Base-by-base conservation (phyloP, 495 filamentous ascomycete genomes). In the Bathelium albidoporum region DNA sequence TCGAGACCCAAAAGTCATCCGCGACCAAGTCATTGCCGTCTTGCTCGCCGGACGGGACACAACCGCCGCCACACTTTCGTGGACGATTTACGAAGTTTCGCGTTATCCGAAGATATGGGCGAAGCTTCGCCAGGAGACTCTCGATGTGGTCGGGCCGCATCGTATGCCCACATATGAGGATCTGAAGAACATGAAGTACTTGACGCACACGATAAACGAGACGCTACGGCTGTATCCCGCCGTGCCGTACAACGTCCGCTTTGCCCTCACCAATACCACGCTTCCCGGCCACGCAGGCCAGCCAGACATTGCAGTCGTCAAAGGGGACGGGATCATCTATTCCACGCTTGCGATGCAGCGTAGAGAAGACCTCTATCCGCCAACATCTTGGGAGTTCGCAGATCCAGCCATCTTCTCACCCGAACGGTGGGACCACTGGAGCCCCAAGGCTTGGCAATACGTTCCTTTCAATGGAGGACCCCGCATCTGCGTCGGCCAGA, bases 171-270 rank as follows among this genome's bases (percentile, higher is more conserved):
- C 74, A 2, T 77, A 76, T 62, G 70, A 69, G 2, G 63, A 75
- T 59, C 67, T 77, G 5, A 77, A 77, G 64, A 52, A 45, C 9
- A 76, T 77, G 75, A 69, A 70, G 26, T 77, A 75, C 62, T 68
- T 77, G n/a, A 72, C 84, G 69, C 81, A 88, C 69, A 81, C 89
- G 44, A 80, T 96, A 69, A 88, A 88, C 73, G 91, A 96, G 75
- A 90, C 84, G 0, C 82, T 95, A 60, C 87, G 91, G 16, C 78
- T 96, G 11, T 87, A 91, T 71, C 90, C 91, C 1, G 78, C 84
- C 1, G 89, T 95, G 0, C 89, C 90, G 2, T 82, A 86, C 74
- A 95, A 95, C 75, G 83, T 87, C 63, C 89, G 91, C 55, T 72
- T 85, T 4, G 84, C 90, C 0, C 78, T 86, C 1, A 81, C 82